phyloP scores from a whole-genome alignment of 2,329 filamentous ascomycete genomes.

The Orbilia ellipsospora region DNA sequence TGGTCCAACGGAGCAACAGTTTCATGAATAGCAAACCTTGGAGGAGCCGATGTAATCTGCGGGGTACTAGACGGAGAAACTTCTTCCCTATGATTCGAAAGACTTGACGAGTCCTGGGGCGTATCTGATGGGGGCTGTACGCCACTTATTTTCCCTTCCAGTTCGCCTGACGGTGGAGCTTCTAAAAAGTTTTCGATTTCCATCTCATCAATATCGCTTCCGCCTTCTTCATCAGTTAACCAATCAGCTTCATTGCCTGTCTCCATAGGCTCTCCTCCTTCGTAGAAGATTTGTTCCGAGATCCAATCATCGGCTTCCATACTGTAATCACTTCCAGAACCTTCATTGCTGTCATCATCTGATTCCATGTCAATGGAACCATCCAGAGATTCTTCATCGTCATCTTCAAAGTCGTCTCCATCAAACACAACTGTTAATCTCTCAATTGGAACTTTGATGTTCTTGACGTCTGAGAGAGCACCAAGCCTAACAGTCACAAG shows the following conservation, averaged over 20 bases:
- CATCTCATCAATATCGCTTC: constrained; percentile 55
- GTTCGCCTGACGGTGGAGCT: constrained; percentile 3
- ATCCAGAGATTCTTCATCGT: constrained; percentile 60
- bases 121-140: neutral
- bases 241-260: constrained; percentile 64
- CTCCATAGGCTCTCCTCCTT: constrained; percentile 64
- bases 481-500: constrained; percentile 68
- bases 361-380: constrained; percentile 57
- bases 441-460: constrained; percentile 67
- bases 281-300: constrained; percentile 63
- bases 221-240: constrained; percentile 64
- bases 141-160: neutral
- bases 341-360: constrained; percentile 59
- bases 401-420: constrained; percentile 61
- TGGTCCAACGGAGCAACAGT: constrained; percentile 64
- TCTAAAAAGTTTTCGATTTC: constrained; percentile 26
- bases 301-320: constrained; percentile 59
- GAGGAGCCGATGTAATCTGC: constrained; percentile 55
- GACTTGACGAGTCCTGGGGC: neutral
- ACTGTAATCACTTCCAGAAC: constrained; percentile 60
- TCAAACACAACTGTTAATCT: constrained; percentile 65
- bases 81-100: neutral
- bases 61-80: constrained; percentile 1
- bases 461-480: constrained; percentile 65
- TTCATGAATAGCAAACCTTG: constrained; percentile 64